phyloP scores from a whole-genome alignment of 2,329 filamentous ascomycete species.

The Ophiostoma fasciatum region DNA sequence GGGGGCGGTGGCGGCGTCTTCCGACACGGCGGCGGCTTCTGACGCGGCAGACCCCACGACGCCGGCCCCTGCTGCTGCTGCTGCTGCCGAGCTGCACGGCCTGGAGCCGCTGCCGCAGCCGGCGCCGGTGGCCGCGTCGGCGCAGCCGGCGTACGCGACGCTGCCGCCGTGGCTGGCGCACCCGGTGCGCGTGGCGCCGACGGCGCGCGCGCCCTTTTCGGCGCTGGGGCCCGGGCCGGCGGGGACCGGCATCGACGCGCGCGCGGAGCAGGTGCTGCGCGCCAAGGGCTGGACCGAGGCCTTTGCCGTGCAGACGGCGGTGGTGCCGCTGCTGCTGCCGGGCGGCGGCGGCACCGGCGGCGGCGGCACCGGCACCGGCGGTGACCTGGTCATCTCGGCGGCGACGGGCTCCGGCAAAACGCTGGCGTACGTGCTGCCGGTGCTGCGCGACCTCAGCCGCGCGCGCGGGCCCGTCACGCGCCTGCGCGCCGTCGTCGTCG shows the following conservation, averaged over 20 bases:
- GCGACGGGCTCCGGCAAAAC: slow-evolving; percentile 96
- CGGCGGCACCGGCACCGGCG: slow-evolving; percentile 35
- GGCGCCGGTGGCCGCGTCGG: slow-evolving; percentile 38
- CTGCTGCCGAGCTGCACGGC: slow-evolving; percentile 41
- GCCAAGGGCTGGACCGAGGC: slow-evolving; percentile 56
- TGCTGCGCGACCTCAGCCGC: slow-evolving; percentile 61
- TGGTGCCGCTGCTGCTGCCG: slow-evolving; percentile 66
- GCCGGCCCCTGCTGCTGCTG: background rate
- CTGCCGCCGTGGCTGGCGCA: slow-evolving; percentile 69
- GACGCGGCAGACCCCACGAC: background rate
- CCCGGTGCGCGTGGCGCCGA: slow-evolving; percentile 53
- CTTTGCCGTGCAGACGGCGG: slow-evolving; percentile 64
- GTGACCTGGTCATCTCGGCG: slow-evolving; percentile 83
- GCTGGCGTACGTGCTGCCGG: slow-evolving; percentile 74
- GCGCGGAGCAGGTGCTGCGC: slow-evolving; percentile 46
- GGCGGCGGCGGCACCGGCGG: slow-evolving; percentile 22
- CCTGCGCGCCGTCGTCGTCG: slow-evolving; percentile 66
- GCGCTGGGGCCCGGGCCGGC: slow-evolving; percentile 16
- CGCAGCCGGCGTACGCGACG: slow-evolving; percentile 57
- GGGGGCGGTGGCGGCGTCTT: slow-evolving; percentile 16
- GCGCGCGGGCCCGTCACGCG: slow-evolving; percentile 32
- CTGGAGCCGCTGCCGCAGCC: slow-evolving; percentile 75
- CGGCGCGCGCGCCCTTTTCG: slow-evolving; percentile 44
- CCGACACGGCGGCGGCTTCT: no score
- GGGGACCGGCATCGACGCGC: slow-evolving; percentile 42